phyloP scores from a whole-genome alignment of 805 yeast species.

The Wilhelminamyces savonicus region DNA sequence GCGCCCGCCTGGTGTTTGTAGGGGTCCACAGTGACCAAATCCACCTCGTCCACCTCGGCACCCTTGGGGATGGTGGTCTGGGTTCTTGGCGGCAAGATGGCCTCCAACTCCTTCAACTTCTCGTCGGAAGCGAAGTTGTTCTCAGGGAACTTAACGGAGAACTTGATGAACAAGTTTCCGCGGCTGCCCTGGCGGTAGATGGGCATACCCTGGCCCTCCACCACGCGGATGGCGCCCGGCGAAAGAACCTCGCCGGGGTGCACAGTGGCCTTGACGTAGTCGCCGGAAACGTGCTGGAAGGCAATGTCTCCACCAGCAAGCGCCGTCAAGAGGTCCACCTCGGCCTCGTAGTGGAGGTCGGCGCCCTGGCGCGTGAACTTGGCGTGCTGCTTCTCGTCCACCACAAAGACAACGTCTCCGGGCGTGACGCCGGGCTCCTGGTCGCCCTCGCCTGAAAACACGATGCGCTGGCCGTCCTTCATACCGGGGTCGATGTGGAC shows the following conservation, averaged over 20 bases:
- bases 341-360: conserved; percentile 78
- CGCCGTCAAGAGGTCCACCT: conserved; percentile 88
- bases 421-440: conserved; percentile 93
- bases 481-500: conserved; percentile 96
- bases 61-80: conserved; percentile 56
- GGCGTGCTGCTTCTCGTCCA: conserved; percentile 85
- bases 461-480: conserved; percentile 88
- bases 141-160: conserved; percentile 84
- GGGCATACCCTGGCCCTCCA: conserved; percentile 98
- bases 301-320: conserved; percentile 93
- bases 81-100: conserved; percentile 73
- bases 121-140: conserved; percentile 70
- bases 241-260: conserved; percentile 90
- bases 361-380: conserved; percentile 82
- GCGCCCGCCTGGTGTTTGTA: conserved; percentile 43
- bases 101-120: conserved; percentile 65
- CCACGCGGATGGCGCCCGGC: conserved; percentile 75
- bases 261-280: conserved; percentile 74
- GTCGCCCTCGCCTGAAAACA: conserved; percentile 94
- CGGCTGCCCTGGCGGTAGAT: conserved; percentile 77
- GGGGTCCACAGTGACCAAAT: conserved; percentile 63
- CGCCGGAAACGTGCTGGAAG: conserved; percentile 87
- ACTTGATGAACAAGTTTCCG: conserved; percentile 84
- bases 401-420: conserved; percentile 91
- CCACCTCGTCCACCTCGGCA: conserved; percentile 77